Percentiles rank a stretch among this genome's conserved stretches.
Conservation (phyloP, 116 monocot species). For the Dioscorea cayenensis region DNA sequence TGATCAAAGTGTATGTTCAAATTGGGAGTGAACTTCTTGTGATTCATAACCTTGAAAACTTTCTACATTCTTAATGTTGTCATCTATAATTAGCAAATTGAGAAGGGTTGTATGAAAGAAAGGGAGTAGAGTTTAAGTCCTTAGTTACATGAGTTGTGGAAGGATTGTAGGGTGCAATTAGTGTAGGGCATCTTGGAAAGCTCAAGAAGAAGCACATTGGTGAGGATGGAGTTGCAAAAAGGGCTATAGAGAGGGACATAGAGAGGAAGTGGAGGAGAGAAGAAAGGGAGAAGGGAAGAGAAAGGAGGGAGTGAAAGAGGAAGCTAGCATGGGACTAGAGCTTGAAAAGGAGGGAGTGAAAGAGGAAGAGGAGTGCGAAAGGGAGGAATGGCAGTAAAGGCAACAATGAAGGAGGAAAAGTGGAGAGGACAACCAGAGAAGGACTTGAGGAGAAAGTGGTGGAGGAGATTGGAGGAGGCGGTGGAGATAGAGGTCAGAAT, state of each 20-base stretch:
- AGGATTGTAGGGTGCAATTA: slow-evolving; percentile 36
- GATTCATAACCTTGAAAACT: slow-evolving; percentile 48
- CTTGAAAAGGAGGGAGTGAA: slow-evolving; percentile 15
- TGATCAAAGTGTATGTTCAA: slow-evolving; percentile 58
- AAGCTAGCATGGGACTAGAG: slow-evolving; percentile 30
- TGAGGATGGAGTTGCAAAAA: slow-evolving; percentile 38
- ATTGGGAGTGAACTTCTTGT: slow-evolving; percentile 48
- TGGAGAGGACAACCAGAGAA: slow-evolving; percentile 15
- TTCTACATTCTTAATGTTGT: slow-evolving; percentile 17
- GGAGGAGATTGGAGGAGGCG: slow-evolving; percentile 12
- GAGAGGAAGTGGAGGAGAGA: slow-evolving; percentile 51
- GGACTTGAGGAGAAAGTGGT: neutral
- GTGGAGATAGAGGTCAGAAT: slow-evolving; percentile 5
- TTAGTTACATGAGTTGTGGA: slow-evolving; percentile 50
- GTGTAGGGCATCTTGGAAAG: slow-evolving; percentile 26
- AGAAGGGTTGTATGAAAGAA: slow-evolving; percentile 56
- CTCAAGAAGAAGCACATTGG: slow-evolving; percentile 68
- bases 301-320: slow-evolving; percentile 51
- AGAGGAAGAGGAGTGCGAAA: slow-evolving; percentile 24
- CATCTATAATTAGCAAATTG: slow-evolving; percentile 29
- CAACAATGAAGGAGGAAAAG: slow-evolving; percentile 21
- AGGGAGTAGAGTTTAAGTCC: slow-evolving; percentile 38
- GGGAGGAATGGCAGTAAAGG: slow-evolving; percentile 1
- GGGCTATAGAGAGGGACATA: slow-evolving; percentile 9
- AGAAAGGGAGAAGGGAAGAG: slow-evolving; percentile 24